These are phyloP conservation scores for Candida tibetensis DNA, from an alignment of 805 yeast species.

Conservation along the genomic window DNA sequence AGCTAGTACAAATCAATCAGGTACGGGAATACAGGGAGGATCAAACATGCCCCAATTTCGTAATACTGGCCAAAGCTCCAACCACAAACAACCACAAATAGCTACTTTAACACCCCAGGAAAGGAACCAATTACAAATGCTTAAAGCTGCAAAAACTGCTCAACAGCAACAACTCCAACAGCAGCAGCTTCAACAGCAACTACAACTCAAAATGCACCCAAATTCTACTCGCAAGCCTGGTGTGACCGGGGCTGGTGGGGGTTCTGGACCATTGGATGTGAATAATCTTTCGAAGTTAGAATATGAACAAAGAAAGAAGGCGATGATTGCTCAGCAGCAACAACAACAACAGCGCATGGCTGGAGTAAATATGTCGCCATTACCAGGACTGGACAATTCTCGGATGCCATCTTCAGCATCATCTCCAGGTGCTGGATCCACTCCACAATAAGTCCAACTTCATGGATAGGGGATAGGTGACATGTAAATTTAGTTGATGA, in stretches of 20 bases:
- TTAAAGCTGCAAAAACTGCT: slow-evolving; percentile 34
- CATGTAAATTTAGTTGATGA: no score
- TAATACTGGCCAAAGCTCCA: slow-evolving; percentile 6
- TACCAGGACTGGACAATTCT: slow-evolving; percentile 2
- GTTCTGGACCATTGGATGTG: slow-evolving; percentile 16
- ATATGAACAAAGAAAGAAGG: slow-evolving; percentile 37
- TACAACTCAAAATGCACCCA: slow-evolving; percentile 15
- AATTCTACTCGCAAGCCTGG: not conserved
- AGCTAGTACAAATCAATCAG: slow-evolving; percentile 18
- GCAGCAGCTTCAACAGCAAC: slow-evolving; percentile 17
- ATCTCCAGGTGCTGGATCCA: slow-evolving; percentile 2
- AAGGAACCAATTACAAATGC: slow-evolving; percentile 38
- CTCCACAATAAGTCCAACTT: not conserved
- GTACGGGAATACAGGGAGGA: slow-evolving; percentile 4
- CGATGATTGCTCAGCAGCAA: slow-evolving; percentile 33
- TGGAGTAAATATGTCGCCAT: slow-evolving; percentile 3
- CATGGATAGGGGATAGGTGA: no score
- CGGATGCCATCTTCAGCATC: slow-evolving; percentile 5
- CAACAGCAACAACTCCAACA: slow-evolving; percentile 26
- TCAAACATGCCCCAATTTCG: slow-evolving; percentile 7
- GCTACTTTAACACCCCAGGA: slow-evolving; percentile 45
- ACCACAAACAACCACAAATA: slow-evolving; percentile 23
- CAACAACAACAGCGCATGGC: slow-evolving; percentile 19
- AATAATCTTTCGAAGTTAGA: slow-evolving; percentile 28
- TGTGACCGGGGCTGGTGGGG: slow-evolving; percentile 4